phyloP scores from a whole-genome alignment of 352 stramenopile genomes.

The Thalassiosira livingstoniorum region DNA sequence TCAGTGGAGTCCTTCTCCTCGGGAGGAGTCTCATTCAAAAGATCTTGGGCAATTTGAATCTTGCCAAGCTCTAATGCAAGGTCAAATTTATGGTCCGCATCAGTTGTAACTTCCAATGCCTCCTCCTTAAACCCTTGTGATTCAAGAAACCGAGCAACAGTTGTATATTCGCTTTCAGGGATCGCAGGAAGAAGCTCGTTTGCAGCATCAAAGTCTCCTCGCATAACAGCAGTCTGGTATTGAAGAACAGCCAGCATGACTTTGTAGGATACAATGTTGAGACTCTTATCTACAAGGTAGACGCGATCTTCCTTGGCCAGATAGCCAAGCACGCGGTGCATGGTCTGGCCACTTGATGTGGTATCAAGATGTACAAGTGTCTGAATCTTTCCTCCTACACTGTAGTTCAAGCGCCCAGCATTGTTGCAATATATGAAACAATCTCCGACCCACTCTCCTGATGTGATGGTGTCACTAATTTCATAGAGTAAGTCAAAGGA shows the following conservation, averaged over 20 bases:
- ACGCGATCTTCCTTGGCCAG: constrained; percentile 98
- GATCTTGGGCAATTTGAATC: constrained; percentile 92
- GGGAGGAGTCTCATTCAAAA: constrained; percentile 91
- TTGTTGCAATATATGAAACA: constrained; percentile 99
- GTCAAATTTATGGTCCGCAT: constrained; percentile 98
- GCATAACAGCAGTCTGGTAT: constrained; percentile 98
- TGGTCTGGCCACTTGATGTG: constrained; percentile 87
- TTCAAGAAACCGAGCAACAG: constrained; percentile 95
- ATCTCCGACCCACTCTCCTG: constrained; percentile 98
- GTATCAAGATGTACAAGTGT: constrained; percentile 95
- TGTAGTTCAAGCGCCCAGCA: constrained; percentile 96
- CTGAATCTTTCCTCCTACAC: constrained; percentile 99
- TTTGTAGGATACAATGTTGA: constrained; percentile 90
- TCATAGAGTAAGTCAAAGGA: constrained; percentile 98
- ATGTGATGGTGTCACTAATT: constrained; percentile 95
- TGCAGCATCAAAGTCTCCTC: constrained; percentile 96
- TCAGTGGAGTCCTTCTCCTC: constrained; percentile 93
- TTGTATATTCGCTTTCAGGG: constrained; percentile 89
- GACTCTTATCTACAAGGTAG: constrained; percentile 98
- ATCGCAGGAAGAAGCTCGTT: constrained; percentile 97
- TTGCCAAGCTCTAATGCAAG: constrained; percentile 96
- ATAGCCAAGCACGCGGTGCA: constrained; percentile 97
- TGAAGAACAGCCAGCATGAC: constrained; percentile 95
- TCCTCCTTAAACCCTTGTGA: constrained; percentile 99
- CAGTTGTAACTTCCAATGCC: constrained; percentile 89